These are phyloP conservation scores for Aureobasidium sp. DNA, from an alignment of 2,329 filamentous ascomycete species.

Conservation along the genomic window DNA sequence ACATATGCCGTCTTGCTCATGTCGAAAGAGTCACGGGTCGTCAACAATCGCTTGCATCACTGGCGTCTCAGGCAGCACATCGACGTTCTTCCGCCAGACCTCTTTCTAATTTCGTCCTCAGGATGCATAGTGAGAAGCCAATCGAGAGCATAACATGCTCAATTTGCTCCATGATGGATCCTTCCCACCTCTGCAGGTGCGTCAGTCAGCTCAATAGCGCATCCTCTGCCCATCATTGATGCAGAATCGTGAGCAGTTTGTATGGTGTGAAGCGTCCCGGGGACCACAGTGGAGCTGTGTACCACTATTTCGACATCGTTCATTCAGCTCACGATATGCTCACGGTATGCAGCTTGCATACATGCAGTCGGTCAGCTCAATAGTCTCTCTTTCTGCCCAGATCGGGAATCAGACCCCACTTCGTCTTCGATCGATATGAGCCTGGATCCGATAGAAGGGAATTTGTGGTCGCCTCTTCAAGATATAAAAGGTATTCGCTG, in stretches of 20 bases:
- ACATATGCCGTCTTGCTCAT: background rate
- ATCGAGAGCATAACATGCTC: conserved; percentile 1
- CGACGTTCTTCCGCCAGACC: background rate
- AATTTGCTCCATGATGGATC: background rate
- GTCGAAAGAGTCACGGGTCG: background rate
- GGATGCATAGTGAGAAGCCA: background rate
- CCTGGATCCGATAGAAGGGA: background rate
- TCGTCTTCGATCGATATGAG: background rate
- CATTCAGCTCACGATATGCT: background rate
- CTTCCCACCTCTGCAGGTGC: background rate
- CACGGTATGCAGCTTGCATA: background rate
- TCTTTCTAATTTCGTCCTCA: background rate
- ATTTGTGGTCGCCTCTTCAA: background rate
- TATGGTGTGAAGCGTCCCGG: background rate
- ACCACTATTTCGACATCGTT: background rate
- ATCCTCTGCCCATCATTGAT: background rate
- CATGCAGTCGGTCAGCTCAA: background rate
- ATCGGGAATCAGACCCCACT: background rate
- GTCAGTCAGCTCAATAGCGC: conserved; percentile 12
- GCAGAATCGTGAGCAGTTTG: background rate
- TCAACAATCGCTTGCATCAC: background rate
- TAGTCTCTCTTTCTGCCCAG: background rate
- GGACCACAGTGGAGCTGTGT: background rate
- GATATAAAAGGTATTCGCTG: background rate
- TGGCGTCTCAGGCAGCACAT: background rate